These are phyloP conservation scores for Brettanomyces sp. DNA, from an alignment of 805 yeast genomes.

Conservation along the genomic window DNA sequence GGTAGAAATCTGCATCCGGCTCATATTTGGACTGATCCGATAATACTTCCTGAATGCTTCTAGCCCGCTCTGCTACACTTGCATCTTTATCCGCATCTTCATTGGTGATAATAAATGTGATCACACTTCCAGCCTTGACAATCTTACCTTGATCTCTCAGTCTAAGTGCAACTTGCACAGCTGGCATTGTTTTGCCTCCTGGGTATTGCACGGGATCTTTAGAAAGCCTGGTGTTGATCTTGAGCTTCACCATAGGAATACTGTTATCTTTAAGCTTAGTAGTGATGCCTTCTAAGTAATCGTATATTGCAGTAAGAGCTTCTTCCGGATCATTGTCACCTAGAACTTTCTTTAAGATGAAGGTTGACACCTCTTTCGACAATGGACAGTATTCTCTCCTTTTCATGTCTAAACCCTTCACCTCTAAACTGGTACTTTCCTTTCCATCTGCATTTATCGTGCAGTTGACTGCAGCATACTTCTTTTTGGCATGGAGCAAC, in stretches of 20 bases:
- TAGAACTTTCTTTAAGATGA: constrained; percentile 61
- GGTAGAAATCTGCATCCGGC: constrained; percentile 72
- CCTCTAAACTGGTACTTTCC: constrained; percentile 59
- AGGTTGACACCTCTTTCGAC: constrained; percentile 79
- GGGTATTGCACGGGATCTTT: constrained; percentile 85
- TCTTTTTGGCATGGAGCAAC: constrained; percentile 88
- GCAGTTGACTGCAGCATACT: constrained; percentile 84
- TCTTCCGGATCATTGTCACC: constrained; percentile 69
- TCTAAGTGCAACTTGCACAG: constrained; percentile 82
- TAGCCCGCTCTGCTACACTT: constrained; percentile 71
- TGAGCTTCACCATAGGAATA: constrained; percentile 56
- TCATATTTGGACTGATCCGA: constrained; percentile 37
- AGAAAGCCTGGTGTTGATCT: constrained; percentile 79
- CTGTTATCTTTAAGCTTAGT: constrained; percentile 49
- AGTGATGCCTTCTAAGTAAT: constrained; percentile 55
- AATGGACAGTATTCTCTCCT: constrained; percentile 94
- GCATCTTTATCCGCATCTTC: constrained; percentile 27
- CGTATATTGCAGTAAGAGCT: constrained; percentile 63
- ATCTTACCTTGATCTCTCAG: constrained; percentile 77
- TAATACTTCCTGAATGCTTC: constrained; percentile 68
- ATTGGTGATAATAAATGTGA: constrained; percentile 71
- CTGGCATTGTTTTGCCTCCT: constrained; percentile 72
- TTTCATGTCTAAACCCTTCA: constrained; percentile 92
- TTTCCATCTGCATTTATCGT: constrained; percentile 39
- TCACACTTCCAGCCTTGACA: constrained; percentile 81